Evolutionary conservation across 306 rosid genomes (phyloP).

Genomic region (Cucumis cinereus): DNA sequence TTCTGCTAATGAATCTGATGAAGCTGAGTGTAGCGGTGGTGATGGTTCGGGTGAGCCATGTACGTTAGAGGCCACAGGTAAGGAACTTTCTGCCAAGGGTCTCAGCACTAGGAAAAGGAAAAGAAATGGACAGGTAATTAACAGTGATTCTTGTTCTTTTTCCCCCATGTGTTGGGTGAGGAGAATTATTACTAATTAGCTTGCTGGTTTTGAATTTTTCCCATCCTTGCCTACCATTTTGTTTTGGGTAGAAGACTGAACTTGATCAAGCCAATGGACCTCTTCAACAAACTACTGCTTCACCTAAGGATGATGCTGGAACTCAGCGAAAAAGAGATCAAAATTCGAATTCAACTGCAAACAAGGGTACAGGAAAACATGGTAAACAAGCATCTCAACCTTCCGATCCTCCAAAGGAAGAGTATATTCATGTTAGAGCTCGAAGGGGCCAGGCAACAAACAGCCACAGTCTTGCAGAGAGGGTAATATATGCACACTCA

Average conservation of each 20-base stretch:
- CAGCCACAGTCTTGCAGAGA: conserved; percentile 98
- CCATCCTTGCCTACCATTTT: neutral
- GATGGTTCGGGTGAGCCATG: conserved; percentile 34
- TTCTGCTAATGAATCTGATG: conserved; percentile 52
- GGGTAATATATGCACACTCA: conserved; percentile 34
- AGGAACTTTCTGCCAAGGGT: conserved; percentile 39
- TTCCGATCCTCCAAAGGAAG: conserved; percentile 72
- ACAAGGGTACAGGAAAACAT: conserved; percentile 45
- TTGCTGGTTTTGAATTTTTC: neutral
- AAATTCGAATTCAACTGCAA: conserved; percentile 31
- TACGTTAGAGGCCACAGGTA: conserved; percentile 42
- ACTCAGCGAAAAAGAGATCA: conserved; percentile 44
- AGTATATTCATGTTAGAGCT: conserved; percentile 84
- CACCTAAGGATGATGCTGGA: conserved; percentile 39
- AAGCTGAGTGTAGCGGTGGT: conserved; percentile 54
- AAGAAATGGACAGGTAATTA: conserved; percentile 54
- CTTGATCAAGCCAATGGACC: conserved; percentile 33
- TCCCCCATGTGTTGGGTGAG: neutral
- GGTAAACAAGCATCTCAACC: conserved; percentile 61
- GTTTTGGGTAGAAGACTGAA: conserved; percentile 46
- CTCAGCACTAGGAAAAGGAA: conserved; percentile 65
- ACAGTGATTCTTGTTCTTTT: neutral
- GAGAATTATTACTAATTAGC: neutral
- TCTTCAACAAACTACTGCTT: conserved; percentile 31
- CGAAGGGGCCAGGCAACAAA: conserved; percentile 98